Conservation (phyloP, 2,329 filamentous ascomycete species). For the Mycosphaerella arachidis region DNA sequence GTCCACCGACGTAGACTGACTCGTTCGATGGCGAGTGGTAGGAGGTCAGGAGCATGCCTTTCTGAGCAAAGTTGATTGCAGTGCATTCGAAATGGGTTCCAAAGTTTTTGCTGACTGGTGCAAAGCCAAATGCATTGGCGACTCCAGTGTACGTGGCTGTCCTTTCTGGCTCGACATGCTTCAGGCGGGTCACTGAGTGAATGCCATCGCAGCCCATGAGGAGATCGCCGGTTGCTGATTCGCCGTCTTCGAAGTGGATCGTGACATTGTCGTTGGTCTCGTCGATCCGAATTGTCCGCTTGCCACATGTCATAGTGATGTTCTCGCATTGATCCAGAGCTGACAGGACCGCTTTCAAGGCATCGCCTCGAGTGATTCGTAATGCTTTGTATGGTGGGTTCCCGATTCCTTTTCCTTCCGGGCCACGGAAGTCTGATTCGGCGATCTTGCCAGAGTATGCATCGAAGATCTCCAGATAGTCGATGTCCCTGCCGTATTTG, state of each 20-base stretch:
- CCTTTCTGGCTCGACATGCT: conserved; percentile 43
- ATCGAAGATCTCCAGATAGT: conserved; percentile 44
- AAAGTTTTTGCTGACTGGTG: conserved; percentile 35
- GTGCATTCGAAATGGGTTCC: conserved; percentile 40
- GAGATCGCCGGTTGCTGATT: conserved; percentile 30
- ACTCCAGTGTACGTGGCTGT: conserved; percentile 42
- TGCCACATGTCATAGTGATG: conserved; percentile 41
- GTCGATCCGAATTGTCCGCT: conserved; percentile 39
- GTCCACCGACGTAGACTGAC: conserved; percentile 41
- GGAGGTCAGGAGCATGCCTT: conserved; percentile 43
- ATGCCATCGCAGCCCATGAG: conserved; percentile 38
- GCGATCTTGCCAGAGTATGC: conserved; percentile 42
- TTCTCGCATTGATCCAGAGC: conserved; percentile 39
- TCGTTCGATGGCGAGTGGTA: conserved; percentile 37
- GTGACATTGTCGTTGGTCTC: conserved; percentile 35
- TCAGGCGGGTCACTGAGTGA: conserved; percentile 39
- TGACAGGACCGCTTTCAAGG: conserved; percentile 40
- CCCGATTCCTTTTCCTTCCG: conserved; percentile 42
- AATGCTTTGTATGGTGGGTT: conserved; percentile 42
- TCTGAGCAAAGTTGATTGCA: conserved; percentile 44
- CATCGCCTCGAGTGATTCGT: conserved; percentile 42
- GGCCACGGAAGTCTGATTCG: conserved; percentile 40
- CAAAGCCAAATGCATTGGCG: conserved; percentile 46
- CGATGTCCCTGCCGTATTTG: conserved; percentile 40
- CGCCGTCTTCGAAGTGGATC: conserved; percentile 35